Evolutionary conservation across 768 basidiomycete species (phyloP), one percentile per base, ranked within the genome.

Genomic region (Hygrocybe punicea): DNA sequence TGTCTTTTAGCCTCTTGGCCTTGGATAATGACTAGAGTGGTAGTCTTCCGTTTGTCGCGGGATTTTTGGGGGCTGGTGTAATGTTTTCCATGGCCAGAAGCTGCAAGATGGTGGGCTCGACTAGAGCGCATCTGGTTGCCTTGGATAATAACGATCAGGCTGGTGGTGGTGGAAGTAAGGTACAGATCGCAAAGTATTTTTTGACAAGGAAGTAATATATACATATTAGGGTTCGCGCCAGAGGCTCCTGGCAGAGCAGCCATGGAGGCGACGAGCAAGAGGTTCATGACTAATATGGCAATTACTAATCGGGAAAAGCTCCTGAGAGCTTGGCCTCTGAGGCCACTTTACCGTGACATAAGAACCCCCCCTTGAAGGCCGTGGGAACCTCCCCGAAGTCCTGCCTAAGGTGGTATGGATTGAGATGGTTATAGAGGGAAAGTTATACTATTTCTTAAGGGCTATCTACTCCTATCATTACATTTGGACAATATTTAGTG

Each of bases 61-160:
- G 44, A 45, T 23, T 49, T 47, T 36, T 49, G 44, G 13, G 55
- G 55, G 35, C 55, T 56, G 45, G 55, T 11, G 25, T 33, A 56
- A 21, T 56, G 55, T 48, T 56, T 46, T 7, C 55, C 55, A n/a
- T 50, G 13, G 19, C 55, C 55, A 35, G 46, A 21, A 19, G 33
- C 21, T 7, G 46, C 14, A 23, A 10, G 42, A n/a, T 56, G 55
- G 13, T 17, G 25, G 21, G 11, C 34, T 11, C 55, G 45, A 14
- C 34, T 21, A 34, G 44, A 24, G 9, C 36, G 46, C 46, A 56
- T 56, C 16, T 19, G 16, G 5, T 40, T 14, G 16, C 14, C 14
- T 14, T 5, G 5, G 5, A 14, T 33, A 37, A 14, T 8, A 17
- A 52, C 36, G 35, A n/a, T 37, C 29, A 33, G 29, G 29, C 3